These are phyloP conservation scores for Exutisphaerella laricina DNA, from an alignment of 2,329 filamentous ascomycete species.

Conservation along the genomic window DNA sequence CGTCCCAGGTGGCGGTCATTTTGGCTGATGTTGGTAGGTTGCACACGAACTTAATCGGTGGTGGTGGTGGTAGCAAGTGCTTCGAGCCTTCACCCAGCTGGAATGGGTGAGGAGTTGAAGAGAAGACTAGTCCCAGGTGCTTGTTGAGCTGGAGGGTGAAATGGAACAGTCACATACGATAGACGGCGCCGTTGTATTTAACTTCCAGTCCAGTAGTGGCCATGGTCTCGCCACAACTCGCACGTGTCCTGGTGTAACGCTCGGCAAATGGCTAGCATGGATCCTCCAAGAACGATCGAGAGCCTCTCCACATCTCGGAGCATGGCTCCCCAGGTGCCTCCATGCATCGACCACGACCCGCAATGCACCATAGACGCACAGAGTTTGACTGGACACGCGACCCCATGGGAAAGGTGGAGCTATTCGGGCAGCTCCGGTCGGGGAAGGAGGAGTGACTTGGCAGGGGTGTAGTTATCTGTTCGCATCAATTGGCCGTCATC, in stretches of 20 bases:
- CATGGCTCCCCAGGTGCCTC: slow-evolving; percentile 2
- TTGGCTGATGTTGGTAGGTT: background rate
- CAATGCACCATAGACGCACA: background rate
- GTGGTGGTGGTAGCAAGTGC: background rate
- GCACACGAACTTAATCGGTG: background rate
- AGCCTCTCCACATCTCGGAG: slow-evolving; percentile 7
- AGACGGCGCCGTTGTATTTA: slow-evolving; percentile 9
- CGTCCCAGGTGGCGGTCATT: slow-evolving; percentile 14
- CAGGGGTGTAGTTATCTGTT: background rate
- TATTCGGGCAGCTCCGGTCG: too few relatives aligned
- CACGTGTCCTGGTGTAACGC: background rate
- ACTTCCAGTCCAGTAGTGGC: slow-evolving; percentile 1
- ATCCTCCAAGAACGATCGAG: background rate
- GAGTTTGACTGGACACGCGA: background rate
- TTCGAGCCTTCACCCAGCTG: slow-evolving; percentile 5
- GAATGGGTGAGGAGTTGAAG: background rate
- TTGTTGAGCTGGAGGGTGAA: slow-evolving; percentile 1
- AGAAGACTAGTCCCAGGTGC: background rate
- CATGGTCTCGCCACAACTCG: background rate
- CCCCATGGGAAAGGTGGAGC: slow-evolving; percentile 8
- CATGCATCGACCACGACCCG: too few relatives aligned
- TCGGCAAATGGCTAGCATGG: background rate
- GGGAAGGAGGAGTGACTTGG: too few relatives aligned
- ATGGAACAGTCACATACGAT: background rate
- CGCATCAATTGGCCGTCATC: background rate